Base-by-base conservation (phyloP, 2,329 filamentous ascomycete species). In the Xylariaceae sp. region DNA sequence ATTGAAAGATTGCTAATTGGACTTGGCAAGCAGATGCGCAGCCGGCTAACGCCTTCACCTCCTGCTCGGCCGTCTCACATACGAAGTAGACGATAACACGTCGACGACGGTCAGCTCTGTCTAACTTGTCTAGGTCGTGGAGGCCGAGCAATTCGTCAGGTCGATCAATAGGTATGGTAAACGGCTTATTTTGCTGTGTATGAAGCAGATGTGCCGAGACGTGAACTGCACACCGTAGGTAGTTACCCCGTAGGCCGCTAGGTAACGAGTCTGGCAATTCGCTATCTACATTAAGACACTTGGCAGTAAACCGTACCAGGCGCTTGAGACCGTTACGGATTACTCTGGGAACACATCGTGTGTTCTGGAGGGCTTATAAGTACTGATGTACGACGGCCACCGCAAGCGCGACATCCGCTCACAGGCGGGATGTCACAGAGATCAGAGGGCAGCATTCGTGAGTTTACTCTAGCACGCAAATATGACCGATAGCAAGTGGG, bases 401-500 rank as follows among this genome's bases (percentile, higher is more conserved):
- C 64, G 59, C 44, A 50, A 54, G 56, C 51, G 65, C 60, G 61
- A 63, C 61, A 55, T 50, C 45, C 56, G 61, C 58, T 59, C 51
- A 56, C 42, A 55, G 53, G 55, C 51, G 52, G 57, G 50, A 9
- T 56, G 62, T 57, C 60, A 61, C 63, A 48, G 48, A 54, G 44
- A 46, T 29, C 6, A 55, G 55, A 51, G 57, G 63, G 63, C 58
- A 63, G 56, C 66, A 61, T 59, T 63, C 67, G 63, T 64, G 60
- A 61, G 53, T 79, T 49, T 74, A 56, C 55, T 83, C 78, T 82
- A 66, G 79, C 80, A 81, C 76, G 71, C 70, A 79, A 79, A 80
- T 81, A 79, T 83, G 80, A 83, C 79, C 79, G 74, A 74, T 65
- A 73, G 70, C 67, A 72, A 79, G 76, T 80, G 69, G 71, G 68